These are phyloP conservation scores for Cardamine chenopodiifolia DNA, from an alignment of 345 rosid genomes.

Conservation along the genomic window DNA sequence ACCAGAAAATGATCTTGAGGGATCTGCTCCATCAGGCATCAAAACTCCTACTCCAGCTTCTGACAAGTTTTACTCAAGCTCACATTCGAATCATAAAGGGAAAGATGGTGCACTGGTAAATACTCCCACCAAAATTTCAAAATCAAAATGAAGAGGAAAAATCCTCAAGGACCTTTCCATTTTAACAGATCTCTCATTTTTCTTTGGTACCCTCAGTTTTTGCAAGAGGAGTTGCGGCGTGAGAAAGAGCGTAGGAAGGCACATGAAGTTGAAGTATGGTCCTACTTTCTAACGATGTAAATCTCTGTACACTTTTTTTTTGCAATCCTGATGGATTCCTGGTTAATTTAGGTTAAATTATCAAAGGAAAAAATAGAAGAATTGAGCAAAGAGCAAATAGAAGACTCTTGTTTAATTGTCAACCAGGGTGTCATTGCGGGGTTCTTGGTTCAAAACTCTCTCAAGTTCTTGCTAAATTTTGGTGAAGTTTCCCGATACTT, in stretches of 20 bases:
- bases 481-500: slow-evolving; percentile 88
- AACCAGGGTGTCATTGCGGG: slow-evolving; percentile 97
- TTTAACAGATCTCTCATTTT: neutral
- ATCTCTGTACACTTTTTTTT: neutral
- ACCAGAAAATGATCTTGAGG: slow-evolving; percentile 45
- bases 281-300: slow-evolving; percentile 1
- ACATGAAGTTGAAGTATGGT: slow-evolving; percentile 61
- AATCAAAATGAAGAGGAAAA: slow-evolving; percentile 9
- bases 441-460: slow-evolving; percentile 86
- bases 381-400: slow-evolving; percentile 69
- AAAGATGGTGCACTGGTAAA: slow-evolving; percentile 42
- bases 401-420: slow-evolving; percentile 13
- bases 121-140: slow-evolving; percentile 33
- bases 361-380: slow-evolving; percentile 57
- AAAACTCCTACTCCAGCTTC: slow-evolving; percentile 42
- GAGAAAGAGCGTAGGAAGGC: slow-evolving; percentile 56
- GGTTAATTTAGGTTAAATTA: slow-evolving; percentile 50
- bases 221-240: slow-evolving; percentile 45
- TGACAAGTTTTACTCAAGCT: slow-evolving; percentile 42
- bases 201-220: slow-evolving; percentile 19
- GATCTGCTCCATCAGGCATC: slow-evolving; percentile 36
- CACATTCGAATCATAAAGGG: slow-evolving; percentile 37
- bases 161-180: slow-evolving; percentile 16
- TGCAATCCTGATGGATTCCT: slow-evolving; percentile 34
- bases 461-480: slow-evolving; percentile 77